Evolutionary conservation across 495 filamentous ascomycete species (phyloP), one percentile per base, ranked within the genome.

Genomic region (Penicillium samsonianum): DNA sequence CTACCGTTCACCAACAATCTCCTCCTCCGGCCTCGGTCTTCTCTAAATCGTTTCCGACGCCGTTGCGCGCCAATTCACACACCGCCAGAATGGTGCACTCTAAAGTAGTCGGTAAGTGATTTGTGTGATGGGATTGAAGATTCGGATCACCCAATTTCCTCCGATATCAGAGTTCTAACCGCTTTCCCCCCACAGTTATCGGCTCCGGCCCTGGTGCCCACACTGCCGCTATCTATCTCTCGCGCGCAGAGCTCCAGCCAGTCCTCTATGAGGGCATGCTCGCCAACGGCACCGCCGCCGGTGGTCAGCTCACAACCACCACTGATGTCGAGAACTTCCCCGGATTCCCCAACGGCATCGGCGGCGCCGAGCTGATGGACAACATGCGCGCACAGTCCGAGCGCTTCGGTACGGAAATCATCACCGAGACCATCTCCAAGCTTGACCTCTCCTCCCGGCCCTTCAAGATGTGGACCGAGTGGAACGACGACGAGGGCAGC

Each of bases 241-340:
- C 92, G 26, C 89, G 94, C 68, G 94, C 94, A 61, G 92, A 98
- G 72, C 78, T 98, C 61, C 60, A 73, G 83, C 89, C 94, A 37
- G 89, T 96, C 57, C 79, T 98, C 54, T 98, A 98, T 68, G 94
- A 98, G 79, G 94, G 94, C 58, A 96, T 98, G 81, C 87, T 98
- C 58, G 94, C 94, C 61, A 95, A 96, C 65, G 94, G 94, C 64
- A 94, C 95, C 71, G 94, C 94, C 6, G 88, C 94, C 47, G 94
- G 94, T 65, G 94, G 94, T 31, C 94, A 98, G 79, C 79, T 98
- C 54, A 98, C 94, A 23, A 98, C 94, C 37, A 98, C 94, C 55
- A 97, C 96, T 66, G 94, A 98, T 58, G 86, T 98, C 53, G 94
- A 98, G 81, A 98, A 98, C 78, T 98, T 86, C 77, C 94, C 94